Evolutionary conservation across 306 rosid genomes (phyloP), one percentile per base, ranked within the genome.

Genomic region (Rosa multiflora): DNA sequence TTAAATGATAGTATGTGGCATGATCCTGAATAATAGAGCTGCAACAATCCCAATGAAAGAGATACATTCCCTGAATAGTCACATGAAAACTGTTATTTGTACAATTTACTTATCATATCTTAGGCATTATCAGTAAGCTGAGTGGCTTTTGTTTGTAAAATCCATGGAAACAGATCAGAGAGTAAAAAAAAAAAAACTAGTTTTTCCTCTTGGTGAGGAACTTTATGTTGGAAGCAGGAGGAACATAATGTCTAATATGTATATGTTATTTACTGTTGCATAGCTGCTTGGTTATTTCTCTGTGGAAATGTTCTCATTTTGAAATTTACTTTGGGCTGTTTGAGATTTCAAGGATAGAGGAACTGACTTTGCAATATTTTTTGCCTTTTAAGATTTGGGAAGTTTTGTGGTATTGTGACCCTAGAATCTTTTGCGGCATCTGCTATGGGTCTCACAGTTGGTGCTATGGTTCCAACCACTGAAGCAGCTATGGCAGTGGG

Each of bases 401-500:
- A 84, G 84, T 95, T 95, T 83, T 95, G 99, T 86, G 97, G 97
- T 77, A 88, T 92, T 42, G 88, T 94, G 70, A 94, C 94, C 2
- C 67, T 84, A 59, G 99, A 94, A 86, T 94, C 95, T 80, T 91
- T 94, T 86, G 90, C 99, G 71, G 97, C 99, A 52, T 92, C 99
- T 73, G 97, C 99, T 8, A 92, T 94, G 99, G 99, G 97, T 79
- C 97, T 94, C 58, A 87, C 97, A 17, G 97, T 94, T 79, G 99
- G 97, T 82, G 97, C 99, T 51, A 89, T 92, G 97, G 99, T 88
- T 86, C 95, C 99, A 75, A 92, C 88, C 74, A 89, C 95, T 61
- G 97, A 94, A 89, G 97, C 99, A 74, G 97, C 97, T 67, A 86
- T 94, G 95, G 97, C 93, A 26, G 97, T 95, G 76, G 99, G 97